Percentiles rank a stretch among this genome's conserved stretches.
These are phyloP conservation scores for Alopecurus myosuroides DNA, from an alignment of 176 grass and related monocot species.

Conservation along the genomic window DNA sequence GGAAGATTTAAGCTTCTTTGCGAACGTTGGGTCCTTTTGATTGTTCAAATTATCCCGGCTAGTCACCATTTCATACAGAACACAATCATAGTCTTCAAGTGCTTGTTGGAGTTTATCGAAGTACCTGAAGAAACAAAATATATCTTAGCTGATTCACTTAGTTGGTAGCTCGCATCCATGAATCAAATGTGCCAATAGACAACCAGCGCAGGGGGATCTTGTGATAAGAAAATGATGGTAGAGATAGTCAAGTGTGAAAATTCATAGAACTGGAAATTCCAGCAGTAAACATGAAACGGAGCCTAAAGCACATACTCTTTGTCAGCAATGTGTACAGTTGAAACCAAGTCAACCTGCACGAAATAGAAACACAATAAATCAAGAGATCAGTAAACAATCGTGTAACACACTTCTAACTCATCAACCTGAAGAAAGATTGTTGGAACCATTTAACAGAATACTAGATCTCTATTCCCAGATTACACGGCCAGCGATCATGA, in stretches of 20 bases:
- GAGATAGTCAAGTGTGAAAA: neutral
- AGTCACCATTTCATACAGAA: slow-evolving; percentile 85
- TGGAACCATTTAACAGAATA: neutral
- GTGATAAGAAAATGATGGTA: neutral
- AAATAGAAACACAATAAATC: neutral
- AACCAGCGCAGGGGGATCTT: neutral
- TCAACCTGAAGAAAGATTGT: neutral
- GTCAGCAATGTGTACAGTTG: slow-evolving; percentile 86
- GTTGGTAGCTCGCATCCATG: neutral
- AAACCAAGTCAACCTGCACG: slow-evolving; percentile 86
- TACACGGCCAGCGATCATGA: neutral
- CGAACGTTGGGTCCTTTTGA: slow-evolving; percentile 26
- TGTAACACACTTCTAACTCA: neutral
- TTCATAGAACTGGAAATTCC: neutral
- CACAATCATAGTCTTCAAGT: slow-evolving; percentile 66
- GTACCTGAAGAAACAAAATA: slow-evolving; percentile 42
- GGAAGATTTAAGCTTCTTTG: slow-evolving; percentile 40
- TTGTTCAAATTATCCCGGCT: slow-evolving; percentile 47
- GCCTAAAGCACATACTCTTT: slow-evolving; percentile 43
- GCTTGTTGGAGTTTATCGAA: slow-evolving; percentile 70
- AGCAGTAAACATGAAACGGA: neutral
- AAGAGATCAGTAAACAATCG: neutral
- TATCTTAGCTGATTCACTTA: neutral
- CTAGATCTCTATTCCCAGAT: neutral
- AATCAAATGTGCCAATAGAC: neutral